Evolutionary conservation across 1,139 yeast species (phyloP).

Genomic region (Sugiyamaella novakii): DNA sequence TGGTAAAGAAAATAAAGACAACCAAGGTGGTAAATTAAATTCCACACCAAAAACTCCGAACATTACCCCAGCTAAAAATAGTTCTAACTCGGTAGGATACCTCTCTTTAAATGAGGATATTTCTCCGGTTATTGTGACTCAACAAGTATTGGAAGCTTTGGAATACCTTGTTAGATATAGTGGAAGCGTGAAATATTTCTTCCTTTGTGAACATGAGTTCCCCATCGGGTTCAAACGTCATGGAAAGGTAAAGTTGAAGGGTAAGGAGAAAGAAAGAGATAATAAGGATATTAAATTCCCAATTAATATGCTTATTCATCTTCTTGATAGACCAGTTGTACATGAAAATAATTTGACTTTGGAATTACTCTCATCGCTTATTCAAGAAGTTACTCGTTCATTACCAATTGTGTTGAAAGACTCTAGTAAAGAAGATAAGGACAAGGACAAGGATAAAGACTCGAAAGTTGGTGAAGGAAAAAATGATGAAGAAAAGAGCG

Average conservation of each 20-base stretch:
- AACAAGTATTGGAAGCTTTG: slow-evolving; percentile 75
- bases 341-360: slow-evolving; percentile 72
- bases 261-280: slow-evolving; percentile 42
- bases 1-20: slow-evolving; percentile 20
- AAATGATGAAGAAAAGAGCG: slow-evolving; percentile 9
- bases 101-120: slow-evolving; percentile 55
- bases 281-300: slow-evolving; percentile 57
- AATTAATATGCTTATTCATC: slow-evolving; percentile 62
- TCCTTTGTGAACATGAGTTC: slow-evolving; percentile 79
- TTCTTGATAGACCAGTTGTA: slow-evolving; percentile 65
- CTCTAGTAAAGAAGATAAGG: slow-evolving; percentile 22
- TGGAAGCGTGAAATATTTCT: slow-evolving; percentile 69
- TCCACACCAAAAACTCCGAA: slow-evolving; percentile 35
- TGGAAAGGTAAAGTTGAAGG: slow-evolving; percentile 30
- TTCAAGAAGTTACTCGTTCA: slow-evolving; percentile 78
- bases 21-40: slow-evolving; percentile 22
- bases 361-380: slow-evolving; percentile 73
- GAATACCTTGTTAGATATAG: slow-evolving; percentile 72
- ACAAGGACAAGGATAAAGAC: slow-evolving; percentile 24
- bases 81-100: slow-evolving; percentile 30
- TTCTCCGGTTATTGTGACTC: slow-evolving; percentile 70
- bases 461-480: slow-evolving; percentile 2
- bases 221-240: slow-evolving; percentile 53
- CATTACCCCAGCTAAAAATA: slow-evolving; percentile 28
- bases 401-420: slow-evolving; percentile 45